Evolutionary conservation across 2,329 filamentous ascomycete species (phyloP), one percentile per base, ranked within the genome.

Genomic region (Oidium heveae): DNA sequence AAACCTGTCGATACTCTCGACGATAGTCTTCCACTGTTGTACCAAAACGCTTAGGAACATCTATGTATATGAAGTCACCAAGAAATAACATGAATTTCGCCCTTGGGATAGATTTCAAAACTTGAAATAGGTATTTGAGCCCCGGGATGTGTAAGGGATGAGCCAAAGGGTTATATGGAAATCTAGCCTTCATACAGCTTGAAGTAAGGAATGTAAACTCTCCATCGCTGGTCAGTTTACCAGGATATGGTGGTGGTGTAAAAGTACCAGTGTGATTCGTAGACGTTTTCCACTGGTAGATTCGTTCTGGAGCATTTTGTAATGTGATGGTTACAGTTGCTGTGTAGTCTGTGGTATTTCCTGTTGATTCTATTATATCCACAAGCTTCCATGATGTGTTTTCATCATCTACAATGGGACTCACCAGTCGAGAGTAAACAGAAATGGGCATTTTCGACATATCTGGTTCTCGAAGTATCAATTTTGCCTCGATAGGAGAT

Each of bases 1-100:
- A 98, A n/a, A 95, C 81, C 61, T 93, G 86, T 20, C 89, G 81
- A 64, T 98, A 98, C 64, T 95, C 87, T 64, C 86, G 79, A 52
- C 88, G 78, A 66, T 95, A 98, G 62, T 87, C 79, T 54, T 85
- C 79, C 1, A 74, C 70, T 0, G 77, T 74, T 43, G 74, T 78
- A 12, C 86, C 87, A 64, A 88, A 83, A 10, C 83, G 79, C 51
- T 79, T 74, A 0, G 89, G 89, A 0, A 96, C 89, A 63, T 98
- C 91, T 37, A 86, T 76, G 64, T 93, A 93, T 64, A 93, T 89
- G 64, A 91, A 93, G 62, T 93, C 86, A 37, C 86, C 86, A 0
- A 93, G 72, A 67, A 84, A 84, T n/a, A 84, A 70, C 80, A 84
- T 83, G 60, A 84, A 84, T 60, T 88, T 84, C 0, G 84, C 80